Percentiles rank a stretch among this genome's conserved stretches.
Conservation (phyloP, 495 filamentous ascomycete genomes). For the Pseudomonodictys pantanalensis region DNA sequence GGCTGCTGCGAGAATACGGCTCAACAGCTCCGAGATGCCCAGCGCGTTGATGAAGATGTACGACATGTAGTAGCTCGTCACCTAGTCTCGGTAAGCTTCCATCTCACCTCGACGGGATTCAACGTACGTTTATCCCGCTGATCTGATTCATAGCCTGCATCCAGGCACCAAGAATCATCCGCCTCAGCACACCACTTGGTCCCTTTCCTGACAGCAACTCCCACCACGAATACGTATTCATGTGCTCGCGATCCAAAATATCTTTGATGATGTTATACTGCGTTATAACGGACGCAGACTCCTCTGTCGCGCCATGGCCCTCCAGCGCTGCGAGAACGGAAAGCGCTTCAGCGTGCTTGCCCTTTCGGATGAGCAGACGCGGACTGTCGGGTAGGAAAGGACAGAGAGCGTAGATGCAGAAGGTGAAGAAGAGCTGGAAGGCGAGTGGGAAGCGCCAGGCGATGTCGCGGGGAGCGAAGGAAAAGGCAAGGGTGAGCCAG, state of each 20-base stretch:
- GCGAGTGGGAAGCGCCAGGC: slow-evolving; percentile 34
- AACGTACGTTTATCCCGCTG: slow-evolving; percentile 18
- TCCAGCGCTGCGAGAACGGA: slow-evolving; percentile 38
- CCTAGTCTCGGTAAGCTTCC: too few species aligned
- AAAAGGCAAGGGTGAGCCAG: slow-evolving; percentile 32
- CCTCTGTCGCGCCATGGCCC: slow-evolving; percentile 24
- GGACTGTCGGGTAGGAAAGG: slow-evolving; percentile 38
- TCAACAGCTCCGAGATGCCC: slow-evolving; percentile 31
- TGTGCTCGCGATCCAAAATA: slow-evolving; percentile 36
- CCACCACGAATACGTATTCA: slow-evolving; percentile 37
- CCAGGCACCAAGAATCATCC: slow-evolving; percentile 37
- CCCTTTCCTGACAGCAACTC: slow-evolving; percentile 34
- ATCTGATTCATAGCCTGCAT: slow-evolving; percentile 41
- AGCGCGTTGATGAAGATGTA: slow-evolving; percentile 38
- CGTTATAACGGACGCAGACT: slow-evolving; percentile 28
- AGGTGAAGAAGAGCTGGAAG: slow-evolving; percentile 35
- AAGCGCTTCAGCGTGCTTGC: slow-evolving; percentile 36
- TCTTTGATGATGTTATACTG: slow-evolving; percentile 41
- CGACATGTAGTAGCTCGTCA: slow-evolving; percentile 35
- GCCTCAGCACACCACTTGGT: slow-evolving; percentile 32
- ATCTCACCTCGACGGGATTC: too few species aligned
- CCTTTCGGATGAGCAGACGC: slow-evolving; percentile 39
- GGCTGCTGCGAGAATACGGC: slow-evolving; percentile 35
- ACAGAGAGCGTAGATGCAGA: slow-evolving; percentile 26
- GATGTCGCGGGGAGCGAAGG: slow-evolving; percentile 28